Evolutionary conservation across 768 basidiomycete species (phyloP).

Genomic region (Suillus bovinus): DNA sequence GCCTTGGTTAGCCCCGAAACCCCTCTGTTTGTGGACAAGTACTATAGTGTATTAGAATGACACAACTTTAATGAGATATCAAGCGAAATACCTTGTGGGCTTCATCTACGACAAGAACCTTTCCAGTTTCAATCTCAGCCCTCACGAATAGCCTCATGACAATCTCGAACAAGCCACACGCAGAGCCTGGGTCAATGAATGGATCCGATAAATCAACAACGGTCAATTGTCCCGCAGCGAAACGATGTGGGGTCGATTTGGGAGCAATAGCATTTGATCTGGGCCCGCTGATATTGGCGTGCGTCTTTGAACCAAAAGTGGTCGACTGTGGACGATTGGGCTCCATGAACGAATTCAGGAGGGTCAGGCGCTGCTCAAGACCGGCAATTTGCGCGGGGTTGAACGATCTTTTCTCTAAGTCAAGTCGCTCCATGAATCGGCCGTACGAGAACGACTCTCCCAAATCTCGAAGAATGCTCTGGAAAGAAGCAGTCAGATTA

Average conservation of each 20-base stretch:
- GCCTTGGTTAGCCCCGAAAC: constrained; percentile 51
- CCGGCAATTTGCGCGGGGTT: constrained; percentile 51
- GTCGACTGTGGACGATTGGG: neutral
- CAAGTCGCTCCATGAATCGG: constrained; percentile 43
- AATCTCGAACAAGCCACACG: constrained; percentile 64
- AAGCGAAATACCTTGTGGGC: constrained; percentile 53
- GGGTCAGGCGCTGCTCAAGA: constrained; percentile 54
- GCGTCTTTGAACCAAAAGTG: neutral
- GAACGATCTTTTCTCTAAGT: constrained; percentile 43
- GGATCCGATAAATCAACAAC: constrained; percentile 66
- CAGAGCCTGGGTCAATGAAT: constrained; percentile 57
- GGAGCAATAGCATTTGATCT: neutral
- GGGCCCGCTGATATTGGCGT: neutral
- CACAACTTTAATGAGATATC: constrained; percentile 6
- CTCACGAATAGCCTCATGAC: constrained; percentile 57
- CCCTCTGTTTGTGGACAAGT: constrained; percentile 44
- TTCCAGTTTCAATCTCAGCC: constrained; percentile 51
- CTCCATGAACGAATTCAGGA: constrained; percentile 54
- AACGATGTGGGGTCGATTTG: constrained; percentile 24
- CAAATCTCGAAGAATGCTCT: constrained; percentile 57
- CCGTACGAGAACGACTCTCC: constrained; percentile 52
- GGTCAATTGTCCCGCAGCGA: constrained; percentile 52
- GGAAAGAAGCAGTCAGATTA: constrained; percentile 1
- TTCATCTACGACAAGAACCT: constrained; percentile 64
- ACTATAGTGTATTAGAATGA: constrained; percentile 19